phyloP scores from a whole-genome alignment of 2,329 filamentous ascomycete genomes.

The Oidium heveae region DNA sequence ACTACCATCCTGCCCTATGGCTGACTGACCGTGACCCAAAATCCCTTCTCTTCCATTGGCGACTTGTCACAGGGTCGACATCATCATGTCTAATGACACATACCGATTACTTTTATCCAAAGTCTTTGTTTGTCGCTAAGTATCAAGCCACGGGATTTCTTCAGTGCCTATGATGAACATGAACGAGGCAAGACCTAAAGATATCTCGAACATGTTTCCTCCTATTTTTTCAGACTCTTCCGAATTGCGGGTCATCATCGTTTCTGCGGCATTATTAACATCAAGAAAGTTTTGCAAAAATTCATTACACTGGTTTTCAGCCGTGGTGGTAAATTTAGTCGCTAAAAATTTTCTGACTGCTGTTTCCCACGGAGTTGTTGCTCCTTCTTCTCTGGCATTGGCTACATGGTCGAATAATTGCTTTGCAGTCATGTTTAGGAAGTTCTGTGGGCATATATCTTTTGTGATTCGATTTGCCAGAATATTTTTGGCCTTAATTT shows the following conservation, averaged over 20 bases:
- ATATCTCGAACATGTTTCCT: neutral
- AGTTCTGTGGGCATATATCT: neutral
- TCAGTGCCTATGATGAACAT: neutral
- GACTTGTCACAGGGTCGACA: neutral
- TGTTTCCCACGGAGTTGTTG: too few species aligned
- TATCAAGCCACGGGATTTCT: neutral
- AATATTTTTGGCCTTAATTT: neutral
- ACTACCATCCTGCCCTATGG: neutral
- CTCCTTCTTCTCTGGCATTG: neutral
- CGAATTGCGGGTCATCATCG: too few species aligned
- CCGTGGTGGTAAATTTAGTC: neutral
- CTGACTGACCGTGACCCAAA: neutral
- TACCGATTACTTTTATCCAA: neutral
- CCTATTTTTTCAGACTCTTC: neutral
- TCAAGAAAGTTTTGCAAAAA: neutral
- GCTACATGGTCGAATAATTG: neutral
- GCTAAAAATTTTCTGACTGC: neutral
- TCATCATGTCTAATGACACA: neutral
- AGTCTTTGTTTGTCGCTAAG: neutral
- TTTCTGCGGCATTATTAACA: too few species aligned
- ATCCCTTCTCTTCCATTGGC: neutral
- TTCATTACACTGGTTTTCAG: neutral
- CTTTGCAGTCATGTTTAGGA: neutral
- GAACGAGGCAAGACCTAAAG: neutral
- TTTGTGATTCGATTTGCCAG: neutral